These are phyloP conservation scores for Phyllosticta citrichinensis DNA, from an alignment of 2,329 filamentous ascomycete genomes.

Conservation along the genomic window DNA sequence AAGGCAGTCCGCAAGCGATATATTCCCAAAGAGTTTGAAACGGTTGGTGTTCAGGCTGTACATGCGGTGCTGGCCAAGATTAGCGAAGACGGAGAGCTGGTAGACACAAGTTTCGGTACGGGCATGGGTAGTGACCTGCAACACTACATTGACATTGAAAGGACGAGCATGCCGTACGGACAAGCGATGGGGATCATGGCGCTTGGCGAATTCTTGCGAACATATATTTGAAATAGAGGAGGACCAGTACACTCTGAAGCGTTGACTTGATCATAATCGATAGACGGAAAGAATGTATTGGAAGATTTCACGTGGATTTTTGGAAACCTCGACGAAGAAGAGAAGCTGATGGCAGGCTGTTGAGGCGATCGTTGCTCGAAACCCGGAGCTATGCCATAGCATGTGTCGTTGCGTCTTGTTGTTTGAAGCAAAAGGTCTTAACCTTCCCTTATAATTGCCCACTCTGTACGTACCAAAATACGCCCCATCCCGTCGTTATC, in stretches of 20 bases:
- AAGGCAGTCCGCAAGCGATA: conserved; percentile 64
- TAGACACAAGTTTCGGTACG: conserved; percentile 69
- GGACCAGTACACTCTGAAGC: background rate
- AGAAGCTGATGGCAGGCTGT: background rate
- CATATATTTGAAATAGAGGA: conserved; percentile 28
- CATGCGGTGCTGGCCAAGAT: conserved; percentile 58
- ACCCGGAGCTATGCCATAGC: background rate
- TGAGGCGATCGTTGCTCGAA: background rate
- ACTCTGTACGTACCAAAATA: background rate
- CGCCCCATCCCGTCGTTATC: background rate
- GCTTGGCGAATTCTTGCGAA: conserved; percentile 60
- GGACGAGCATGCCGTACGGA: conserved; percentile 76
- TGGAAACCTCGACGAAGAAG: background rate
- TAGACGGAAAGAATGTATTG: background rate
- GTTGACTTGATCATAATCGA: background rate
- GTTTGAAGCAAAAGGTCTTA: background rate
- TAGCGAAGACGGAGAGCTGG: conserved; percentile 56
- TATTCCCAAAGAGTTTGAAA: conserved; percentile 51
- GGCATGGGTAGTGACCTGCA: conserved; percentile 64
- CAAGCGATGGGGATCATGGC: conserved; percentile 81
- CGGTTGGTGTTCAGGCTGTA: conserved; percentile 54
- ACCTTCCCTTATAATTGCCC: background rate
- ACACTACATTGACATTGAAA: conserved; percentile 66
- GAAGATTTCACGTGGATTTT: background rate
- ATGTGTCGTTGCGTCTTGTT: background rate